Evolutionary conservation across 148 eudicot genomes (phyloP).

Genomic region (Amaranthus cruentus): DNA sequence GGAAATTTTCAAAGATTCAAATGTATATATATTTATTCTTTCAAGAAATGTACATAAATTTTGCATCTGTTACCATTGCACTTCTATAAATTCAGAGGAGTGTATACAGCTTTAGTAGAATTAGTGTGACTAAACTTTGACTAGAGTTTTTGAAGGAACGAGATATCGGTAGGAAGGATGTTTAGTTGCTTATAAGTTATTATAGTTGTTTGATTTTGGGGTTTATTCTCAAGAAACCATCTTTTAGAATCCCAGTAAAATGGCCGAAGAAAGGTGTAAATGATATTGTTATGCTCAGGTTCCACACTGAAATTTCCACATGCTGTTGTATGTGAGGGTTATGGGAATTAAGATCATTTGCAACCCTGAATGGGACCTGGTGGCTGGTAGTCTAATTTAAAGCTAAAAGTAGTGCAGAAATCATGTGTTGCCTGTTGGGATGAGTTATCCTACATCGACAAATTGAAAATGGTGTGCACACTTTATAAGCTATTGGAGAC

Average conservation of each 20-base stretch:
- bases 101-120: neutral
- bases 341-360: too few species aligned
- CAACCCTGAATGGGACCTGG: too few species aligned
- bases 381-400: too few species aligned
- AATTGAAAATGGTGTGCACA: too few species aligned
- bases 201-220: neutral
- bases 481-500: too few species aligned
- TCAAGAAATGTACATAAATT: slow-evolving; percentile 4
- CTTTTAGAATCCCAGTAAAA: neutral
- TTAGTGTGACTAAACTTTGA: neutral
- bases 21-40: slow-evolving; percentile 8
- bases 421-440: too few species aligned
- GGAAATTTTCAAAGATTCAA: neutral
- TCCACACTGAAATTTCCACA: too few species aligned
- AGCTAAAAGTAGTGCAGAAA: too few species aligned
- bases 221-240: too few species aligned
- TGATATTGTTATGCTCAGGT: too few species aligned
- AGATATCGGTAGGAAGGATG: neutral
- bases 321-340: too few species aligned
- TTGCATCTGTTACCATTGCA: neutral
- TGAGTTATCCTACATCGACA: too few species aligned
- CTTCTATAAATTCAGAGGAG: neutral
- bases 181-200: neutral
- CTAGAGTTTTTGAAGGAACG: neutral
- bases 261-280: neutral